A percentile compares a stretch with the other conserved stretches of the same genome.
Conservation (phyloP, 805 yeast species). For the Myxozyma geophila region DNA sequence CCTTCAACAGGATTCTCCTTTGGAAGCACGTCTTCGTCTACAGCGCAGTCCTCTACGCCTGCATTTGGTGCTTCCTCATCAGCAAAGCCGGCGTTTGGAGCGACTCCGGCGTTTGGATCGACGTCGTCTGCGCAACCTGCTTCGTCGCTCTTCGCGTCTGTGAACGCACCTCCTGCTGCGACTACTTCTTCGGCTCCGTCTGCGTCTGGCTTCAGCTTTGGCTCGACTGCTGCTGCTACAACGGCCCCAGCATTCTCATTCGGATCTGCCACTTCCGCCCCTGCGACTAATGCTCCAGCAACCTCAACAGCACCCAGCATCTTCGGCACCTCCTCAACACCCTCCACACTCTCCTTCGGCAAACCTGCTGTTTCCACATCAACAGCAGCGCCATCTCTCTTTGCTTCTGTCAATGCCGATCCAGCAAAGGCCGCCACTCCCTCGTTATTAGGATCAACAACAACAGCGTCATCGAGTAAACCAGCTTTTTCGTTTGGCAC, state of each 20-base stretch:
- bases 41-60: not conserved
- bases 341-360: conserved; percentile 4
- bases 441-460: not conserved
- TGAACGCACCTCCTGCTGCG: conserved; percentile 1
- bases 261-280: too few relatives aligned
- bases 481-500: conserved; percentile 10
- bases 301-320: too few relatives aligned
- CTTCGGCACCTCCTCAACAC: not conserved
- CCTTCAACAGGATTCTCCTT: conserved; percentile 5
- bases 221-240: conserved; percentile 2
- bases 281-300: too few relatives aligned
- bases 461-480: not conserved
- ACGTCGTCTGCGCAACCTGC: not conserved
- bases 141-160: conserved; percentile 8
- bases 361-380: not conserved
- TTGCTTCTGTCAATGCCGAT: not conserved
- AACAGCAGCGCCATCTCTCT: not conserved
- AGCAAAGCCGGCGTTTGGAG: not conserved
- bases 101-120: conserved; percentile 4
- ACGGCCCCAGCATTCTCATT: not conserved
- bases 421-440: conserved; percentile 4
- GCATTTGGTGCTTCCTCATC: not conserved
- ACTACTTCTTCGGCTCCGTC: conserved; percentile 3
- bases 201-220: conserved; percentile 2
- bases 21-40: not conserved